phyloP scores from a whole-genome alignment of 2,329 filamentous ascomycete genomes.

The Fusarium penzigii region DNA sequence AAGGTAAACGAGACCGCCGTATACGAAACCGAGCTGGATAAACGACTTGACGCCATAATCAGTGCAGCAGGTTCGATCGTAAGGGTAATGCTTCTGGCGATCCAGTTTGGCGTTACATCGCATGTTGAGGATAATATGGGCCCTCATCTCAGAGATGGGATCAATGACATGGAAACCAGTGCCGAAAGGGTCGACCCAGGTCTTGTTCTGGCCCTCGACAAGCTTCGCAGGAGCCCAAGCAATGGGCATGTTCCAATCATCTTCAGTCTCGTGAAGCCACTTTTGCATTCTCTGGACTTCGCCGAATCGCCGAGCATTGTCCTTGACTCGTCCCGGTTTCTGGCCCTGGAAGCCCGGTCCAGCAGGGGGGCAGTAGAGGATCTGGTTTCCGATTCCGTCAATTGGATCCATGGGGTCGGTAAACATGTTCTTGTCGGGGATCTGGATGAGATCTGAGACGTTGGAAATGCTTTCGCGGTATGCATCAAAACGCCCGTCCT shows the following conservation, averaged over 20 bases:
- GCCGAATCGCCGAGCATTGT: slow-evolving; percentile 13
- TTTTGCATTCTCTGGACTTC: slow-evolving; percentile 19
- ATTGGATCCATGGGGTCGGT: slow-evolving; percentile 24
- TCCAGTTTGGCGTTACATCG: slow-evolving; percentile 49
- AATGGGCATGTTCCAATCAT: slow-evolving; percentile 18
- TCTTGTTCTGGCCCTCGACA: slow-evolving; percentile 14
- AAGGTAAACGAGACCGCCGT: slow-evolving; percentile 18
- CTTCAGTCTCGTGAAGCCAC: slow-evolving; percentile 15
- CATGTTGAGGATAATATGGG: slow-evolving; percentile 51
- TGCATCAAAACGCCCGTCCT: not conserved
- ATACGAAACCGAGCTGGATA: slow-evolving; percentile 25
- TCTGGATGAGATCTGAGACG: slow-evolving; percentile 19
- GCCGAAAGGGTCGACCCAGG: slow-evolving; percentile 16
- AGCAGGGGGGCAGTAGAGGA: slow-evolving; percentile 30
- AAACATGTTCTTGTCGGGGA: slow-evolving; percentile 17
- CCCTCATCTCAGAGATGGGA: slow-evolving; percentile 32
- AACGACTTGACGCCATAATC: slow-evolving; percentile 39
- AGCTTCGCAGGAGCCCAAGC: slow-evolving; percentile 22
- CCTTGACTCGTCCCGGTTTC: slow-evolving; percentile 13
- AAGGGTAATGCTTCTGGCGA: slow-evolving; percentile 40
- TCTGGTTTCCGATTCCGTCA: slow-evolving; percentile 29
- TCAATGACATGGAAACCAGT: slow-evolving; percentile 33
- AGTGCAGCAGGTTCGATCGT: slow-evolving; percentile 54
- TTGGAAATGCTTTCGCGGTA: slow-evolving; percentile 10
- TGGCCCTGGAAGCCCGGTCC: slow-evolving; percentile 23